Percentiles rank a stretch among this genome's conserved stretches.
These are phyloP conservation scores for Colletotrichum brevisporum DNA, from an alignment of 2,329 filamentous ascomycete species.

Conservation along the genomic window DNA sequence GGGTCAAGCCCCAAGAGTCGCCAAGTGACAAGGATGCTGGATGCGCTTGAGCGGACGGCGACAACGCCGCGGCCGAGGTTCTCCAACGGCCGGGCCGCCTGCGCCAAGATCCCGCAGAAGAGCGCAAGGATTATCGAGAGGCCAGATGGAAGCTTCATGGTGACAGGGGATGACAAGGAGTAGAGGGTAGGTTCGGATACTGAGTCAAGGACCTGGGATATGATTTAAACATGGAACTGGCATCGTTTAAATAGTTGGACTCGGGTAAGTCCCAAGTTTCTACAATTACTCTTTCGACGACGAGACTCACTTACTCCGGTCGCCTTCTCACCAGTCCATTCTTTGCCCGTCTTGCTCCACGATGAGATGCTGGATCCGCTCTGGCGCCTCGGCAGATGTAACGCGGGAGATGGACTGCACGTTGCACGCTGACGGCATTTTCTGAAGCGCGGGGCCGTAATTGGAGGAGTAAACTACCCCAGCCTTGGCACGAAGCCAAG, in stretches of 20 bases:
- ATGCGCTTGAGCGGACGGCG: constrained; percentile 42
- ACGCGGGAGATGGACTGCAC: background rate
- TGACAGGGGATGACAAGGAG: background rate
- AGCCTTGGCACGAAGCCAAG: constrained; percentile 4
- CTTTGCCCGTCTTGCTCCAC: background rate
- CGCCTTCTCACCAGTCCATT: background rate
- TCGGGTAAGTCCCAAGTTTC: too few relatives aligned
- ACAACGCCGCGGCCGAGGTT: constrained; percentile 43
- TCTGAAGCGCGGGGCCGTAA: background rate
- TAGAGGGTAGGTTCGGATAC: background rate
- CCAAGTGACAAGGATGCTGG: constrained; percentile 41
- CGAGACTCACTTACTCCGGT: background rate
- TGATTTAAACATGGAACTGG: rapidly evolving
- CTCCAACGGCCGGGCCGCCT: constrained; percentile 39
- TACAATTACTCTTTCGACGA: too few relatives aligned
- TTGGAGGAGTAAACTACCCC: constrained; percentile 14
- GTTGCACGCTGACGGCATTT: constrained; percentile 7
- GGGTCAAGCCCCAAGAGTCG: constrained; percentile 44
- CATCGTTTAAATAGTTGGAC: background rate
- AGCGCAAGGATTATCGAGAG: background rate
- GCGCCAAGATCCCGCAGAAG: background rate
- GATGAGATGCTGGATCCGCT: background rate
- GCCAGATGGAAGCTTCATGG: background rate
- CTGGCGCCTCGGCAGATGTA: constrained; percentile 1
- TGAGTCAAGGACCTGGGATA: too few relatives aligned